Base-by-base conservation (phyloP, 208 protist species). In the Trypanosomatidae sp. region DNA sequence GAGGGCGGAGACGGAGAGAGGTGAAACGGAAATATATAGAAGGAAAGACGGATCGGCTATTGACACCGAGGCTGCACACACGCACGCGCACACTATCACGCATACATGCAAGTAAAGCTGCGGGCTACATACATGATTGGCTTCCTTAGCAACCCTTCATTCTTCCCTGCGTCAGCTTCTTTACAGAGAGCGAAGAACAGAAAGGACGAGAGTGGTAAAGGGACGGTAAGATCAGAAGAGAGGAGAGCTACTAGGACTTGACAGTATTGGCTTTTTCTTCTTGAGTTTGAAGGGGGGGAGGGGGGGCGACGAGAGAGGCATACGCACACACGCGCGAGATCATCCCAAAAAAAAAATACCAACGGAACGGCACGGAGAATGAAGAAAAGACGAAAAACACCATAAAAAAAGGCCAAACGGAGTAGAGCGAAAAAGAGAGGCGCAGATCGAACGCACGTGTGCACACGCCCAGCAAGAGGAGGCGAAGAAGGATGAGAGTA, bases 161-260 rank as follows among this genome's bases (percentile, higher is more conserved):
- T 55, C 25, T 28, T 55, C 50, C 28, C 25, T 55, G 50, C 22
- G 9, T 25, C 8, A 28, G 19, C 22, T 55, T 55, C n/a, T 2
- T 25, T 55, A 25, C 39, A 12, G 46, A 81, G 59, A 64, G 47
- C 30, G 56, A 66, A 58, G 44, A 55, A 66, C 33, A 62, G 28
- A 71, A 49, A 76, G 19, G 36, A 39, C 22, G n/a, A 55, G 50
- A 55, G 50, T 10, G 50, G 12, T 55, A 25, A 55, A 8, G 22
- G 8, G n/a, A 28, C 22, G 17, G n/a, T 28, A 55, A 28, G n/a
- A 28, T 55, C 0, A 22, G 22, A 25, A 10, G n/a, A 55, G 19
- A 55, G 50, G 22, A 25, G n/a, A 55, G 47, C 17, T 28, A 28
- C 22, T 2, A 3, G 50, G 2, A 22, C 22, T 19, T 15, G 52